These are phyloP conservation scores for Furcasterigmium furcatum DNA, from an alignment of 2,329 filamentous ascomycete species.

Conservation along the genomic window DNA sequence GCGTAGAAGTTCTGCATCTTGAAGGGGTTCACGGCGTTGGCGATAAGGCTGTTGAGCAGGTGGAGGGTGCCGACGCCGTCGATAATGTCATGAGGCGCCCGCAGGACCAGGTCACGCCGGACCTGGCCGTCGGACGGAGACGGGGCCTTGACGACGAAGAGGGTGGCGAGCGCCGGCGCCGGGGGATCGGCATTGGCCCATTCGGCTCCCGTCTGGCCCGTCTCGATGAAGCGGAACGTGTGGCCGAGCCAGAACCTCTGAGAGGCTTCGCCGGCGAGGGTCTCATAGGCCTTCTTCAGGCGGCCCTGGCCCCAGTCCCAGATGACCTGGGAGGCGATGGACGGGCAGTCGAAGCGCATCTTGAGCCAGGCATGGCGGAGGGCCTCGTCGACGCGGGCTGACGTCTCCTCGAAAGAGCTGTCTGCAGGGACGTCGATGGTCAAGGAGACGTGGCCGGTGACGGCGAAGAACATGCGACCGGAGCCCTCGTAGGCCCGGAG, in stretches of 20 bases:
- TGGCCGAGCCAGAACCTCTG: slow-evolving; percentile 20
- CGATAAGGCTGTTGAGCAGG: slow-evolving; percentile 25
- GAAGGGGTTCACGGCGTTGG: not conserved
- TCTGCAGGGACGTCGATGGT: slow-evolving; percentile 10
- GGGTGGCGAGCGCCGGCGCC: slow-evolving; percentile 22
- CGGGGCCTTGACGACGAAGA: slow-evolving; percentile 24
- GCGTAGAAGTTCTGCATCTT: slow-evolving; percentile 5
- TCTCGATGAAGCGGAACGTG: slow-evolving; percentile 22
- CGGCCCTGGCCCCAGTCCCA: slow-evolving; percentile 12
- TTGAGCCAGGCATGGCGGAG: slow-evolving; percentile 28
- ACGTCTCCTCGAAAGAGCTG: not conserved
- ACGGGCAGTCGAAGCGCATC: slow-evolving; percentile 27
- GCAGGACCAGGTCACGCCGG: slow-evolving; percentile 28
- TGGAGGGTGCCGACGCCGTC: slow-evolving; percentile 34
- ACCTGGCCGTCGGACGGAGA: not conserved
- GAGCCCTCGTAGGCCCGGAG: slow-evolving; percentile 28
- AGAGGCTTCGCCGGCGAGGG: slow-evolving; percentile 4
- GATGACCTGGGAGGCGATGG: slow-evolving; percentile 22
- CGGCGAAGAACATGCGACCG: slow-evolving; percentile 35
- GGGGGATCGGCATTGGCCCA: slow-evolving; percentile 32
- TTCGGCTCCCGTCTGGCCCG: slow-evolving; percentile 19
- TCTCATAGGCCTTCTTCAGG: slow-evolving; percentile 23
- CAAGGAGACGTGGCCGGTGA: slow-evolving; percentile 33
- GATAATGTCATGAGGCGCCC: slow-evolving; percentile 34
- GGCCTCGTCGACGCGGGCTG: slow-evolving; percentile 20